phyloP scores from a whole-genome alignment of 106 monocot species.

The Dioscorea alata region DNA sequence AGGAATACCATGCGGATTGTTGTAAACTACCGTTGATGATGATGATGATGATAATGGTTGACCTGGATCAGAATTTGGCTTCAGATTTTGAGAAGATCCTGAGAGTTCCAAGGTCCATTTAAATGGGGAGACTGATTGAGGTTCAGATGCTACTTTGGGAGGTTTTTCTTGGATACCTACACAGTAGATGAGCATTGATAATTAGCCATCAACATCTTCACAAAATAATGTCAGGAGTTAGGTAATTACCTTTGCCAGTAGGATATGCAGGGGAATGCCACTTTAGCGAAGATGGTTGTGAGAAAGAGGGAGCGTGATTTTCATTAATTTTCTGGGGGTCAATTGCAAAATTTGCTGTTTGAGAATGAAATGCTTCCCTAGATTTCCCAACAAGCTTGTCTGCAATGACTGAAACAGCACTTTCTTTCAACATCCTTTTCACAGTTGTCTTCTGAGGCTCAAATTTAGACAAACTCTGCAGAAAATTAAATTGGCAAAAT shows the following conservation, averaged over 20 bases:
- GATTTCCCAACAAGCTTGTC: conserved; percentile 29
- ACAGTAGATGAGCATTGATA: background rate
- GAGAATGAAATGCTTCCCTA: conserved; percentile 41
- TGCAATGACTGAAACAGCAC: conserved; percentile 17
- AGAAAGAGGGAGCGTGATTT: conserved; percentile 8
- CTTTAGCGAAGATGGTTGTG: conserved; percentile 20
- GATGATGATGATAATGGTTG: conserved; percentile 16
- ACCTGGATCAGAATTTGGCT: conserved; percentile 12
- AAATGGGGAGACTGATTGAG: conserved; percentile 35
- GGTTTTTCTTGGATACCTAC: conserved; percentile 29
- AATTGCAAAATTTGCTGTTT: conserved; percentile 16
- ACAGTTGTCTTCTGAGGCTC: conserved; percentile 78
- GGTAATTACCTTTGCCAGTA: conserved; percentile 35
- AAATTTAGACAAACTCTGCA: conserved; percentile 67
- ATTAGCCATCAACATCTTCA: background rate
- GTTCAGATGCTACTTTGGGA: conserved; percentile 15
- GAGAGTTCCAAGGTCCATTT: conserved; percentile 55
- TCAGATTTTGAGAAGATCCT: conserved; percentile 15
- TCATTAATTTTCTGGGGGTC: conserved; percentile 13
- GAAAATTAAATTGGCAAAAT: background rate
- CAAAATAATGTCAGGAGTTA: background rate
- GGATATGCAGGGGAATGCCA: conserved; percentile 4
- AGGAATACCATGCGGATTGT: conserved; percentile 1
- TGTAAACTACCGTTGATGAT: conserved; percentile 17
- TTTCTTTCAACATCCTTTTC: conserved; percentile 46